Evolutionary conservation across 1,139 yeast genomes (phyloP).

Genomic region (Zygosaccharomyces pseudobailii): DNA sequence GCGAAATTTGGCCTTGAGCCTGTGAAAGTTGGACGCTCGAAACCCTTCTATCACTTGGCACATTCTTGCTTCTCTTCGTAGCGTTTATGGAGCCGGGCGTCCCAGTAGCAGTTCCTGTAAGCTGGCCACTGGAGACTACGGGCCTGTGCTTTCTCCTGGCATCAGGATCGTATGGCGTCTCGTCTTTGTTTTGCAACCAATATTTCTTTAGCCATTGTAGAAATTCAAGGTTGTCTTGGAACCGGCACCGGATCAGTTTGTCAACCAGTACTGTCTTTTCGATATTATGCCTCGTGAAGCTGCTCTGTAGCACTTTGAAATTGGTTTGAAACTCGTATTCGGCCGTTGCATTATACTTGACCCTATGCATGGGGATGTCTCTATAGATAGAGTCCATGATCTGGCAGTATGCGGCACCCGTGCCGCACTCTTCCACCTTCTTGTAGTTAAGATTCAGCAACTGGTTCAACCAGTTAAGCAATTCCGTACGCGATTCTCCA

Average conservation of each 20-base stretch:
- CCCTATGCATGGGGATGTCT: slow-evolving; percentile 74
- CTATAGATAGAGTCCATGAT: slow-evolving; percentile 78
- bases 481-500: slow-evolving; percentile 78
- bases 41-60: neutral
- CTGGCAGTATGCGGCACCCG: slow-evolving; percentile 94
- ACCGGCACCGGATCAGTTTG: slow-evolving; percentile 72
- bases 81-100: slow-evolving; percentile 13
- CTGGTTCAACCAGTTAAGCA: slow-evolving; percentile 78
- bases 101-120: slow-evolving; percentile 8
- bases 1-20: neutral
- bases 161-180: slow-evolving; percentile 62
- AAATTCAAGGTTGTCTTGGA: slow-evolving; percentile 91
- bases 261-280: slow-evolving; percentile 79
- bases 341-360: slow-evolving; percentile 60
- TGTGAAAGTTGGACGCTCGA: neutral
- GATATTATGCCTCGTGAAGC: slow-evolving; percentile 65
- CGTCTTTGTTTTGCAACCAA: slow-evolving; percentile 75
- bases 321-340: slow-evolving; percentile 79
- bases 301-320: slow-evolving; percentile 78
- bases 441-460: slow-evolving; percentile 60
- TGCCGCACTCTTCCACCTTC: slow-evolving; percentile 90
- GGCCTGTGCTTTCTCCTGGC: slow-evolving; percentile 45
- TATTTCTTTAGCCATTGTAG: slow-evolving; percentile 84
- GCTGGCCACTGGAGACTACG: slow-evolving; percentile 20
- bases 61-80: slow-evolving; percentile 19